phyloP scores from a whole-genome alignment of 2,329 filamentous ascomycete species.

The Claviceps purpurea region DNA sequence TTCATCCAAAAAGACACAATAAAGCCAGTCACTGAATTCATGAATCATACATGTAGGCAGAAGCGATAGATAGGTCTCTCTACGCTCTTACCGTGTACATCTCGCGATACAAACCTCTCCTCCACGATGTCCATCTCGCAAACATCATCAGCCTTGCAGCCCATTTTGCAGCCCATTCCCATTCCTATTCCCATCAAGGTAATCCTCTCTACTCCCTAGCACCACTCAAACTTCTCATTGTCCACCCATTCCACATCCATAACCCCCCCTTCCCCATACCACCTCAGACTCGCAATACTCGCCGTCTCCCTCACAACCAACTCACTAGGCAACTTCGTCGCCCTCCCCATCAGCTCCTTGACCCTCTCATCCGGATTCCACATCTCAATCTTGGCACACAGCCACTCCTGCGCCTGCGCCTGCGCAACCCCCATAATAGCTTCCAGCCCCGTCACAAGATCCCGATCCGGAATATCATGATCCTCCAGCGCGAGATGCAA shows the following conservation, averaged over 20 bases:
- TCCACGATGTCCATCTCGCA: too few species aligned
- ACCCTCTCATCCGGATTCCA: conserved; percentile 65
- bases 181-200: background rate
- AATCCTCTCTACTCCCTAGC: conserved; percentile 25
- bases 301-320: conserved; percentile 45
- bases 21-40: too few species aligned
- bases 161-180: too few species aligned
- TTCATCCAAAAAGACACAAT: too few species aligned
- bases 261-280: conserved; percentile 45
- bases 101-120: too few species aligned
- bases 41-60: too few species aligned
- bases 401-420: conserved; percentile 57
- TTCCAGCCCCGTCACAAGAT: conserved; percentile 40
- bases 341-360: conserved; percentile 29
- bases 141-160: too few species aligned
- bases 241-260: conserved; percentile 55
- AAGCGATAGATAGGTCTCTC: too few species aligned
- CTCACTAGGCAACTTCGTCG: conserved; percentile 33
- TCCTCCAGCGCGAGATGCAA: conserved; percentile 56
- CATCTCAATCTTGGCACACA: conserved; percentile 55
- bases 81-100: too few species aligned
- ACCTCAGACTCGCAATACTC: conserved; percentile 59
- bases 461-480: conserved; percentile 20
- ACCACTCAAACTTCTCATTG: conserved; percentile 72
- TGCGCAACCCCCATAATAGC: conserved; percentile 55